phyloP scores from a whole-genome alignment of 805 yeast species.

The Debaryomyces prosopidis region DNA sequence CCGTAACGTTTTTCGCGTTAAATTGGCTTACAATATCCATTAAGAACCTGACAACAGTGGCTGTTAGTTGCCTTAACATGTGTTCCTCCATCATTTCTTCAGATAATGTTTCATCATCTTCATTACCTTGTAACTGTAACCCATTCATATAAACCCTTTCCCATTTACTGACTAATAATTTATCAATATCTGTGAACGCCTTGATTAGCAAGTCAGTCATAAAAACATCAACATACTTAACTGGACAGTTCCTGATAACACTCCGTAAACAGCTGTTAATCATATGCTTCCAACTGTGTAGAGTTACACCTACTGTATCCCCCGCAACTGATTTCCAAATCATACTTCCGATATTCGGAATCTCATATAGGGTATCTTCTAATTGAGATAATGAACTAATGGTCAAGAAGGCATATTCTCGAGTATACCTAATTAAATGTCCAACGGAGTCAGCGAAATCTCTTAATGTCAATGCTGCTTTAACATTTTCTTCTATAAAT shows the following conservation, averaged over 20 bases:
- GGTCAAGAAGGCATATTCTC: conserved; percentile 92
- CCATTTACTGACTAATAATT: conserved; percentile 78
- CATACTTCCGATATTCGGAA: conserved; percentile 74
- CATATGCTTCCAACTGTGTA: conserved; percentile 97
- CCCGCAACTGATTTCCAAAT: conserved; percentile 89
- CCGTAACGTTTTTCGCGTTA: conserved; percentile 50
- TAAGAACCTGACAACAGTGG: conserved; percentile 81
- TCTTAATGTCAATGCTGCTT: conserved; percentile 88
- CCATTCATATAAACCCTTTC: conserved; percentile 60
- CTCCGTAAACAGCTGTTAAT: conserved; percentile 85
- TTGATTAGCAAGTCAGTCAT: conserved; percentile 78
- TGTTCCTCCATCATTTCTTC: conserved; percentile 99
- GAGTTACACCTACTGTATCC: conserved; percentile 79
- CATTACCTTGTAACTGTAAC: conserved; percentile 55
- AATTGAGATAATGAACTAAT: conserved; percentile 86
- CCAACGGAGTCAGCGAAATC: conserved; percentile 99
- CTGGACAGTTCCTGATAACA: conserved; percentile 86
- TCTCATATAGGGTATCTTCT: conserved; percentile 84
- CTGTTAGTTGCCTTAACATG: conserved; percentile 86
- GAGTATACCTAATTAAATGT: conserved; percentile 89
- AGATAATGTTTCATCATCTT: conserved; percentile 80
- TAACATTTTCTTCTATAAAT: conserved; percentile 89
- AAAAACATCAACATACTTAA: conserved; percentile 61
- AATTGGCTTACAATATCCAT: conserved; percentile 87
- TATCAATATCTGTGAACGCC: conserved; percentile 70